Base-by-base conservation (phyloP, 495 filamentous ascomycete species). In the Hypoxylon lenormandii region DNA sequence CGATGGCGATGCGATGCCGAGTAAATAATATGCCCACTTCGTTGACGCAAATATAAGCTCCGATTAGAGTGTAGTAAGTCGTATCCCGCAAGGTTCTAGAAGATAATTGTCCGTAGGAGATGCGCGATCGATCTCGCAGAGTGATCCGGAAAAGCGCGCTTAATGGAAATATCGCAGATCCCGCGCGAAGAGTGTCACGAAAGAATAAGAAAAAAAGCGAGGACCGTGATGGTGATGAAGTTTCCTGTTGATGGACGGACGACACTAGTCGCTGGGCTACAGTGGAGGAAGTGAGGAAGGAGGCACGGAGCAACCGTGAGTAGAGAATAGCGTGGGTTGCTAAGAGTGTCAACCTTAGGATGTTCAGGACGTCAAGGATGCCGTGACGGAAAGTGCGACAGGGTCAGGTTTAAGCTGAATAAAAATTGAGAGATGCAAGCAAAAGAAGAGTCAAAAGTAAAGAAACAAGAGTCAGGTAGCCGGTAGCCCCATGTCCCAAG, bases 61-160 rank as follows among this genome's bases (percentile, higher is more conserved):
- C 23, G 23, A n/a, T 23, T 42, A 23, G 52, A 21, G 38, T 51
- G 40, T 23, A 11, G 6, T 28, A 12, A 12, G 30, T 61, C 11
- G 18, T 54, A 19, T 50, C 49, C 36, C n/a, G n/a, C 23, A 18
- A 13, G 46, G 13, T 49, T 64, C 54, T 21, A 60, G 51, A 58
- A 53, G 46, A 52, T 60, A 19, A 37, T 49, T 49, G 33, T 63
- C 4, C 18, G 26, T 4, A 15, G 21, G 15, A 26, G 28, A 54
- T 64, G 42, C 33, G 11, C 38, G 38, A 61, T 52, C 49, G 45
- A 61, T 57, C 49, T 60, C 36, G 50, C 46, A 65, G 60, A 30
- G 26, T 23, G 61, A 62, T 48, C 21, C 42, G 55, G 48, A 37
- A 51, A 56, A 30, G 16, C 5, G 13, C n/a, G 12, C 26, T 48